Conservation (phyloP, 228 moss, liverwort and hornwort species). For the Sphagnum fallax region DNA sequence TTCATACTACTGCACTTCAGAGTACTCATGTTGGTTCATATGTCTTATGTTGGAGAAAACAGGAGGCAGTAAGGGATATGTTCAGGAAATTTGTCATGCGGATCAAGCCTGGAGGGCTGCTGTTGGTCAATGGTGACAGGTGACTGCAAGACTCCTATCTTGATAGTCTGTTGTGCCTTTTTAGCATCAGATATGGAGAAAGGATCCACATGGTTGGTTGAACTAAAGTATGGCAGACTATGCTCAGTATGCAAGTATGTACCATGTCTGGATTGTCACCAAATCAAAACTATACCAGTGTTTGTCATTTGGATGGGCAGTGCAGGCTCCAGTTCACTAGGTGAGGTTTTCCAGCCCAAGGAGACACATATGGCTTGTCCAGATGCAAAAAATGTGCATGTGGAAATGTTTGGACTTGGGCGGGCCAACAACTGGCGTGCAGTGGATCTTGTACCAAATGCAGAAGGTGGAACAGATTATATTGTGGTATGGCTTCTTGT, state of each 20-base stretch:
- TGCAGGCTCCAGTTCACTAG: constrained; percentile 64
- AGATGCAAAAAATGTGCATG: constrained; percentile 18
- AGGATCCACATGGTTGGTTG: too few relatives aligned
- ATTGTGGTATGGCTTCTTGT: constrained; percentile 53
- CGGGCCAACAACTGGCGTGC: constrained; percentile 89
- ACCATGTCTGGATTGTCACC: too few relatives aligned
- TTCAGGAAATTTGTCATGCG: constrained; percentile 75
- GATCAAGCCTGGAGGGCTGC: constrained; percentile 69
- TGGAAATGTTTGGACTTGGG: constrained; percentile 75
- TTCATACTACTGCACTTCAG: background rate
- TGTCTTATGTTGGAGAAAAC: background rate
- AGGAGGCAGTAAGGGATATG: constrained; percentile 79
- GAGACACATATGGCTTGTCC: constrained; percentile 9
- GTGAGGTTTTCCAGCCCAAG: constrained; percentile 15
- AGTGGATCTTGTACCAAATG: constrained; percentile 76
- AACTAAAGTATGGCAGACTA: too few relatives aligned
- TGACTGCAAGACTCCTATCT: constrained; percentile 14
- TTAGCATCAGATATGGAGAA: too few relatives aligned
- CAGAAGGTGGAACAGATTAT: constrained; percentile 93
- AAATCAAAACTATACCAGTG: too few relatives aligned
- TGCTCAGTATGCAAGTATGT: too few relatives aligned
- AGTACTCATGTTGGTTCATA: too few relatives aligned
- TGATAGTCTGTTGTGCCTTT: background rate
- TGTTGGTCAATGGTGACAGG: constrained; percentile 79
- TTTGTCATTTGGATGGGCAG: constrained; percentile 24